Evolutionary conservation across 73 alveolate genomes (phyloP).

Genomic region (Blepharisma stoltei): DNA sequence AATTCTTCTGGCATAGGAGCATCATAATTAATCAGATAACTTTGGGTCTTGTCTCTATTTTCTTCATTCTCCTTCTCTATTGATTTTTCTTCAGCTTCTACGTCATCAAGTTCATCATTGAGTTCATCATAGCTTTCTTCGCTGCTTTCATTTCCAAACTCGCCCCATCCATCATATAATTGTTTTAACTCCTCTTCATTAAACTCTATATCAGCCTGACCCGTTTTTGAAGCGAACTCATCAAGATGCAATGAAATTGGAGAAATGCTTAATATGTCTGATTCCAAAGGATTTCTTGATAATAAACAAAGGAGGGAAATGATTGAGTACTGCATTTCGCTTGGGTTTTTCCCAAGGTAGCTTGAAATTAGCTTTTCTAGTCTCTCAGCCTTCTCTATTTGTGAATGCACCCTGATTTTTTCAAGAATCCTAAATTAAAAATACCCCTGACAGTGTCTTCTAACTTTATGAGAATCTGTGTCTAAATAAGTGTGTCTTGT

Average conservation of each 20-base stretch:
- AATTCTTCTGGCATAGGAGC: constrained; percentile 18
- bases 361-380: background rate
- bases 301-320: background rate
- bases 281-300: background rate
- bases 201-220: no score
- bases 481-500: constrained; percentile 15
- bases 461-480: constrained; percentile 3
- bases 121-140: background rate
- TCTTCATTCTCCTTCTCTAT: background rate
- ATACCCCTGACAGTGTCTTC: background rate
- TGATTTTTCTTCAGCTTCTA: background rate
- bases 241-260: no score
- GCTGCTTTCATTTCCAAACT: background rate
- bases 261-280: no score
- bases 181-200: no score
- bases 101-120: background rate
- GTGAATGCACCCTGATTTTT: constrained; percentile 7
- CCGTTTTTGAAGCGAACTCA: no score
- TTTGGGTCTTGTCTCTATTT: background rate
- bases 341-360: background rate
- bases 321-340: background rate
- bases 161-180: no score
- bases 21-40: background rate
- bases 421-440: background rate
- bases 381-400: constrained; percentile 12